Conservation (phyloP, 176 grass and related monocot genomes). For the Oryza longistaminata region DNA sequence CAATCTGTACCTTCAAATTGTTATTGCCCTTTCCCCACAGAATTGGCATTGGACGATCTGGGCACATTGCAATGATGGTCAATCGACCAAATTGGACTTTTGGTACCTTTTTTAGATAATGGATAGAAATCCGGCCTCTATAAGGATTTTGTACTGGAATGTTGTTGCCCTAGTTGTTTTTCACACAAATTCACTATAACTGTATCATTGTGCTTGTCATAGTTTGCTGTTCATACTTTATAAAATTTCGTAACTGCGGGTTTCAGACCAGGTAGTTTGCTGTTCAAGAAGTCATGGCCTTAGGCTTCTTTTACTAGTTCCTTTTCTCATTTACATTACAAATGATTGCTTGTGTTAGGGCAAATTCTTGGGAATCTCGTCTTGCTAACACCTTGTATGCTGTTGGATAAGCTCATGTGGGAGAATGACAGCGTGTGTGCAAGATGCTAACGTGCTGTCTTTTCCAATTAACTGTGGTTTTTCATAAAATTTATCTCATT, state of each 20-base stretch:
- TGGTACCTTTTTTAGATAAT: not conserved
- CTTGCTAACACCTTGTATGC: not conserved
- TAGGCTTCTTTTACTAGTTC: not conserved
- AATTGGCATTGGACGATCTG: not conserved
- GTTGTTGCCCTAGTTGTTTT: not conserved
- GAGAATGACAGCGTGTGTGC: not conserved
- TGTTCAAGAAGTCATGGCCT: not conserved
- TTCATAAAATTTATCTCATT: not conserved
- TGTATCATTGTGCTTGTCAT: not conserved
- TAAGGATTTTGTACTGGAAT: not conserved
- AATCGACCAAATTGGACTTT: not conserved
- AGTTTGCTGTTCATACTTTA: not conserved
- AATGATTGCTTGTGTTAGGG: not conserved
- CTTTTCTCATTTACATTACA: not conserved
- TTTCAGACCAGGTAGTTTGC: not conserved
- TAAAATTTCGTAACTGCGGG: not conserved
- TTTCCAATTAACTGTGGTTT: not conserved
- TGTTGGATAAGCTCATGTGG: not conserved
- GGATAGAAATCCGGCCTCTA: too few relatives aligned
- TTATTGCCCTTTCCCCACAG: not conserved
- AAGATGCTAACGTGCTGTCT: not conserved
- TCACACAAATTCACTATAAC: not conserved
- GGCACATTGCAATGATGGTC: not conserved
- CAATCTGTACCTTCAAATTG: slow-evolving; percentile 10
- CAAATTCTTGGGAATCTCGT: not conserved